Base-by-base conservation (phyloP, 139 green algal genomes). In the Raphidocelis subcapitata region DNA sequence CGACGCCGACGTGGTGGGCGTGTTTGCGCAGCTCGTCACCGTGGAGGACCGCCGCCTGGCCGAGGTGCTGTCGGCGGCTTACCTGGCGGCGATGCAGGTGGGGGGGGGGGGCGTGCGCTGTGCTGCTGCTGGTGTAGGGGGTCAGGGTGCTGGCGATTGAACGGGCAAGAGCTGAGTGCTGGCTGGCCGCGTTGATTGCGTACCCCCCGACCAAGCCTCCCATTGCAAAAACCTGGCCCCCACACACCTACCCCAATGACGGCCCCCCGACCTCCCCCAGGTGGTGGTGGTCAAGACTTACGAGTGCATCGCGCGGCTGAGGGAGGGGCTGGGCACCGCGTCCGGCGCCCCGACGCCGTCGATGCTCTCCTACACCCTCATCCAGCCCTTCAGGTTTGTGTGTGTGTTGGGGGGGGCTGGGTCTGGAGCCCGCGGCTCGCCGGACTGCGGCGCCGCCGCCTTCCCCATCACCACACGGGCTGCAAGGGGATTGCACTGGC, bases 11-110 rank as follows among this genome's bases (percentile, higher is more conserved):
- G 60, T 92, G 52, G 79, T 94, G 80, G 80, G 88, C 35, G 86
- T 89, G 52, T 57, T 92, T 26, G 88, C 87, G 5, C 80, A 88
- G 72, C 79, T 93, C 62, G 83, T 61, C 26, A 89, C 87, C 16
- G 80, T 92, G 10, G 75, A 87, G 8, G 80, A 93, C 72, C 54
- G 60, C 23, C 51, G 33, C 14, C 73, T 93, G 54, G 62, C 79
- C 1, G 59, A 41, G 1, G 62, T 93, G 44, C 52, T 88, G 60
- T 72, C 83, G 0, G 65, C 81, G 2, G 75, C 70, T 28, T 83
- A 69, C 54, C 26, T 29, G 20, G 47, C 33, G 32, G 52, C 71
- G 3, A 37, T 85, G 60, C 75, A 81, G 75, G 79, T 82, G 36
- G 5, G 69, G 2, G 3, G 21, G 14, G 14, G 36, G n/a, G 41